Percentiles rank a stretch among this genome's conserved stretches.
phyloP scores from a whole-genome alignment of 768 basidiomycete species.

The Macrocybe gigantea region DNA sequence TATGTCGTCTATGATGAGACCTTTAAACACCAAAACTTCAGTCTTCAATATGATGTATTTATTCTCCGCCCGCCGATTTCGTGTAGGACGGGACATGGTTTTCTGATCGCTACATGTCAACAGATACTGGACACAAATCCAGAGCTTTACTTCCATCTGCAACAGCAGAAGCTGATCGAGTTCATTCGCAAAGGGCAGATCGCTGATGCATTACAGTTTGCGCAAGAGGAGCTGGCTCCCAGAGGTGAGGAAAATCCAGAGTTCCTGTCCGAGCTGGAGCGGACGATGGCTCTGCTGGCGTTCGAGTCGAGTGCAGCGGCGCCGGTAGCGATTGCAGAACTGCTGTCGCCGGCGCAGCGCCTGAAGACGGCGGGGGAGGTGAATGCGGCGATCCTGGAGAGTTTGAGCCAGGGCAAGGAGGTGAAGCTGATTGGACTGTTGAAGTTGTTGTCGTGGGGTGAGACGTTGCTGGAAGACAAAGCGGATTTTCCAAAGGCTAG shows the following conservation, averaged over 20 bases:
- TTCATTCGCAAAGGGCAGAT: slow-evolving; percentile 81
- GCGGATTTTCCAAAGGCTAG: slow-evolving; percentile 74
- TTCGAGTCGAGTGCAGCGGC: slow-evolving; percentile 61
- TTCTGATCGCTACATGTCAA: slow-evolving; percentile 17
- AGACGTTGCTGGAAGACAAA: slow-evolving; percentile 68
- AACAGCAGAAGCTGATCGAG: slow-evolving; percentile 95
- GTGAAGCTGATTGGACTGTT: slow-evolving; percentile 83
- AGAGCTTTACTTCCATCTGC: slow-evolving; percentile 88
- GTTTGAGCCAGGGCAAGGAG: slow-evolving; percentile 86
- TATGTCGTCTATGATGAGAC: slow-evolving; percentile 79
- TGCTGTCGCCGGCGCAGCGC: slow-evolving; percentile 82
- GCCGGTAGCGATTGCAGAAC: slow-evolving; percentile 66
- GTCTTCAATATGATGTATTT: slow-evolving; percentile 88
- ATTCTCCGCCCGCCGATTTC: slow-evolving; percentile 9
- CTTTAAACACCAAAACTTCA: slow-evolving; percentile 76
- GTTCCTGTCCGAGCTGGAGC: slow-evolving; percentile 87
- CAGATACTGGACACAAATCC: slow-evolving; percentile 98
- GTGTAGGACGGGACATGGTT: slow-evolving; percentile 6
- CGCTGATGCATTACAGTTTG: slow-evolving; percentile 80
- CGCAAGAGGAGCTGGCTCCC: slow-evolving; percentile 90
- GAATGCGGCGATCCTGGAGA: slow-evolving; percentile 92
- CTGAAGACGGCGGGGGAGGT: slow-evolving; percentile 95
- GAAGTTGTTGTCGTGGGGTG: slow-evolving; percentile 86
- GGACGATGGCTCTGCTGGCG: slow-evolving; percentile 89
- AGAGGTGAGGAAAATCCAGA: slow-evolving; percentile 93